Percentiles rank a stretch among this genome's conserved stretches.
Evolutionary conservation across 345 rosid species (phyloP).

Genomic region (Brassica nigra): DNA sequence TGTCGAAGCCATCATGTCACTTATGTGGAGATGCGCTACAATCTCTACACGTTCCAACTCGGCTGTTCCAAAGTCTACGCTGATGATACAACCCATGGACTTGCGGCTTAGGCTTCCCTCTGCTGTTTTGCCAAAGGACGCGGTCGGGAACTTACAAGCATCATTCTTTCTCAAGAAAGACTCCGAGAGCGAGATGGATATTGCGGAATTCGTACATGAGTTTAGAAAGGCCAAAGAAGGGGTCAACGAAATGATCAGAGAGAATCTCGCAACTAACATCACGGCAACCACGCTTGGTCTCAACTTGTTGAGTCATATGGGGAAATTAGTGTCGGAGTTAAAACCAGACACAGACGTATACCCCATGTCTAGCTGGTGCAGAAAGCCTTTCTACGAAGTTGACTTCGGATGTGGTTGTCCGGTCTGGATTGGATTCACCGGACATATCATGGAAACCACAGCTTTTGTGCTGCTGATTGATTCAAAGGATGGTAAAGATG

Average conservation of each 20-base stretch:
- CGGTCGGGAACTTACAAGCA: not conserved
- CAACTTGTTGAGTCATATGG: not conserved
- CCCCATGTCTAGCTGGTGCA: slow-evolving; percentile 44
- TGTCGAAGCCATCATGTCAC: slow-evolving; percentile 1
- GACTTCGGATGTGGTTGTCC: slow-evolving; percentile 55
- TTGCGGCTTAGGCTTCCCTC: not conserved
- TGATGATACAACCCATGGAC: not conserved
- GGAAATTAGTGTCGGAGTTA: not conserved
- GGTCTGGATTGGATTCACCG: slow-evolving; percentile 30
- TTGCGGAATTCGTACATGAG: not conserved
- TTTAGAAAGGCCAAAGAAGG: not conserved
- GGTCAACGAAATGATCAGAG: not conserved
- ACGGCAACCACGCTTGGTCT: not conserved
- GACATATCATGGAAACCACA: not conserved
- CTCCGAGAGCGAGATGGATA: not conserved
- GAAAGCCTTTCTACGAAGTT: slow-evolving; percentile 44
- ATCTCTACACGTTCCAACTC: not conserved
- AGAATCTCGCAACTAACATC: not conserved
- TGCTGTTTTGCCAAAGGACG: not conserved
- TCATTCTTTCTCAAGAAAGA: slow-evolving; percentile 1
- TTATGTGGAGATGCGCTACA: not conserved
- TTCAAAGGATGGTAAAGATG: slow-evolving; percentile 38
- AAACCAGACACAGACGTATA: slow-evolving; percentile 21
- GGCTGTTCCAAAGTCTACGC: not conserved
- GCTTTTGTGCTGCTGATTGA: slow-evolving; percentile 28